phyloP scores from a whole-genome alignment of 2,329 filamentous ascomycete species.

The Cordyceps militaris region DNA sequence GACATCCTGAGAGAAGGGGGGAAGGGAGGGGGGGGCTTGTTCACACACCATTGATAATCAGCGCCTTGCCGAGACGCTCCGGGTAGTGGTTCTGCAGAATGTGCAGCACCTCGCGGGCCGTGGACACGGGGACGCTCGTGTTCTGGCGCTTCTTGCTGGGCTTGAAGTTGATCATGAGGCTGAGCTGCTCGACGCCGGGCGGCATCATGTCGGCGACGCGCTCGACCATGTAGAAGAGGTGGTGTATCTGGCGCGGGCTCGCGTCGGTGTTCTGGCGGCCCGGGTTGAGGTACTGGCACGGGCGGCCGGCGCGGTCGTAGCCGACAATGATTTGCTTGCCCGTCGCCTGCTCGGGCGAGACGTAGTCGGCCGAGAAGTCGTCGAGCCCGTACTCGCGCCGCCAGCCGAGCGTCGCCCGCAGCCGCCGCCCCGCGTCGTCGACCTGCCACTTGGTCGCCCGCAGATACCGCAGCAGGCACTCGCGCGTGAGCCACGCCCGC shows the following conservation, averaged over 20 bases:
- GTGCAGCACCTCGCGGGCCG: conserved; percentile 75
- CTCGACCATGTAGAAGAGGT: conserved; percentile 94
- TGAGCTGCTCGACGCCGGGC: conserved; percentile 76
- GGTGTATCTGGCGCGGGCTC: conserved; percentile 80
- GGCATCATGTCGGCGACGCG: conserved; percentile 81
- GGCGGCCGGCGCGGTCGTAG: conserved; percentile 77
- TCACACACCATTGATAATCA: conserved; percentile 76
- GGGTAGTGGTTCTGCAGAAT: conserved; percentile 96
- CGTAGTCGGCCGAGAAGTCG: conserved; percentile 74
- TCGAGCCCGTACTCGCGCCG: conserved; percentile 82
- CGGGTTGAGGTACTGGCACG: conserved; percentile 85
- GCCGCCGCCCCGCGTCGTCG: conserved; percentile 66
- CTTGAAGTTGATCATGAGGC: conserved; percentile 88
- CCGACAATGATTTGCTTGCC: conserved; percentile 90
- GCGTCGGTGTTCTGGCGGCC: conserved; percentile 87
- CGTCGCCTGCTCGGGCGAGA: conserved; percentile 90
- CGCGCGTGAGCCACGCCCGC: conserved; percentile 82
- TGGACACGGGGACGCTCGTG: conserved; percentile 62
- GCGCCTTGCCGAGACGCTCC: conserved; percentile 77
- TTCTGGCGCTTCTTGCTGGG: conserved; percentile 67
- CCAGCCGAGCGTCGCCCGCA: conserved; percentile 78
- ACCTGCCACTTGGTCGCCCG: conserved; percentile 88
- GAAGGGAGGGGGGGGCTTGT: background rate
- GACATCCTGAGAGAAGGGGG: background rate
- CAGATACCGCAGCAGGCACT: conserved; percentile 88